Conservation (phyloP, 2,329 filamentous ascomycete species). For the Pseudogymnoascus sp. region DNA sequence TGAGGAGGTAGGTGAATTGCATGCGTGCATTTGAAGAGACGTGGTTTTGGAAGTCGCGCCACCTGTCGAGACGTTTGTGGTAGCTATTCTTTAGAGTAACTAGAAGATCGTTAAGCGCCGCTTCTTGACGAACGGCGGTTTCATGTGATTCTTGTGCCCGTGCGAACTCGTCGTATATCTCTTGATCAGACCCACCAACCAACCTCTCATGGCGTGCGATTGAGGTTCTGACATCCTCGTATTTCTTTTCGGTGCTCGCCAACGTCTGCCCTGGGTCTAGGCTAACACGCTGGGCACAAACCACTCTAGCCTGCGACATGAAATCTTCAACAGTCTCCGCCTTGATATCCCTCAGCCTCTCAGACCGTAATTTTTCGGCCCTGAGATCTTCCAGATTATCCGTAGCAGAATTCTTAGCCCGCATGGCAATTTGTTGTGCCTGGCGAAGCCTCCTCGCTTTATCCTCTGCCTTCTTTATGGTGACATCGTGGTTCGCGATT, state of each 20-base stretch:
- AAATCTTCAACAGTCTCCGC: slow-evolving; percentile 45
- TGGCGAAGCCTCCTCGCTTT: slow-evolving; percentile 44
- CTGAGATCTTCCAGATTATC: slow-evolving; percentile 44
- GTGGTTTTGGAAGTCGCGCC: slow-evolving; percentile 71
- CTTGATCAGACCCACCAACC: slow-evolving; percentile 53
- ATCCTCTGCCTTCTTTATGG: slow-evolving; percentile 48
- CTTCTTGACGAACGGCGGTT: slow-evolving; percentile 37
- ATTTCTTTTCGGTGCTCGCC: slow-evolving; percentile 47
- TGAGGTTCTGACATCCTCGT: slow-evolving; percentile 47
- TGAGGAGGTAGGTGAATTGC: slow-evolving; percentile 82
- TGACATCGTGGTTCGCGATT: slow-evolving; percentile 32
- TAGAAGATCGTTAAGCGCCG: slow-evolving; percentile 38
- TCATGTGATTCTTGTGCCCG: slow-evolving; percentile 35
- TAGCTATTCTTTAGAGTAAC: slow-evolving; percentile 52
- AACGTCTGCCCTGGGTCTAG: slow-evolving; percentile 60
- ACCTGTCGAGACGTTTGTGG: slow-evolving; percentile 62
- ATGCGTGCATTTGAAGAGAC: slow-evolving; percentile 82
- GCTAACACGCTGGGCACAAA: slow-evolving; percentile 50
- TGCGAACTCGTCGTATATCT: slow-evolving; percentile 47
- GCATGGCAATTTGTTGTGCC: slow-evolving; percentile 46
- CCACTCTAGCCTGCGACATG: slow-evolving; percentile 44
- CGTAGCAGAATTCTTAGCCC: slow-evolving; percentile 55
- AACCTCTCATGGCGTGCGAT: not conserved
- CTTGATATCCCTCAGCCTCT: slow-evolving; percentile 42
- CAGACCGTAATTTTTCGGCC: slow-evolving; percentile 37